These are phyloP conservation scores for Backusella macrospora DNA, from an alignment of 192 early-diverging fungal genomes.

Conservation along the genomic window DNA sequence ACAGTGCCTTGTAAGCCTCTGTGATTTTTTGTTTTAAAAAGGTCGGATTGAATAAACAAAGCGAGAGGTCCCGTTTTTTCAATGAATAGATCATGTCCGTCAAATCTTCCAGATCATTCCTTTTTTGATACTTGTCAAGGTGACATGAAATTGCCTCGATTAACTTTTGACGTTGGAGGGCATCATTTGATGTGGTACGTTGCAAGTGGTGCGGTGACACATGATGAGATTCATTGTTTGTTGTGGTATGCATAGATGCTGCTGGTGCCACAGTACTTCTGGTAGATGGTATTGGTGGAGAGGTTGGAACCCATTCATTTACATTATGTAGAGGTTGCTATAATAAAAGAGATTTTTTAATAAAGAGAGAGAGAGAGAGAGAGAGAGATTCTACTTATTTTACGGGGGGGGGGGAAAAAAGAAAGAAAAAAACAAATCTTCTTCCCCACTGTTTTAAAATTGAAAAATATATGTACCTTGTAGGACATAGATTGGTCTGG, in stretches of 20 bases:
- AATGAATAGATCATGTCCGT: conserved; percentile 41
- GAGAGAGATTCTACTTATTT: too few species aligned
- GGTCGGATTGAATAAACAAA: conserved; percentile 40
- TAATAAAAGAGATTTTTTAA: neutral
- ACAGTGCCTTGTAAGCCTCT: conserved; percentile 36
- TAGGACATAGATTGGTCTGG: neutral
- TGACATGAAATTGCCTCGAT: conserved; percentile 22
- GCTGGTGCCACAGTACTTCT: neutral
- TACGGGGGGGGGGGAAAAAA: too few species aligned
- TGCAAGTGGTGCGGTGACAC: conserved; percentile 15
- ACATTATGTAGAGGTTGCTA: neutral
- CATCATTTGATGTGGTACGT: conserved; percentile 13
- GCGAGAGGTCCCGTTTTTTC: conserved; percentile 27
- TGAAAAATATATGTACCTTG: neutral
- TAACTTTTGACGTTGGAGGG: conserved; percentile 23
- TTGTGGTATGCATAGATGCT: neutral
- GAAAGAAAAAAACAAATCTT: too few species aligned
- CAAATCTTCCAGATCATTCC: conserved; percentile 30
- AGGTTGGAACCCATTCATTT: neutral
- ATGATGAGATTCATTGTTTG: neutral
- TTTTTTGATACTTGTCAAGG: conserved; percentile 12
- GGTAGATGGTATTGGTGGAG: neutral
- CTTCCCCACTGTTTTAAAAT: too few species aligned
- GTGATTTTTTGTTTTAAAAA: conserved; percentile 31
- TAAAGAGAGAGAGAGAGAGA: neutral